These are phyloP conservation scores for Naganishia kalamii DNA, from an alignment of 768 basidiomycete species.

Conservation along the genomic window DNA sequence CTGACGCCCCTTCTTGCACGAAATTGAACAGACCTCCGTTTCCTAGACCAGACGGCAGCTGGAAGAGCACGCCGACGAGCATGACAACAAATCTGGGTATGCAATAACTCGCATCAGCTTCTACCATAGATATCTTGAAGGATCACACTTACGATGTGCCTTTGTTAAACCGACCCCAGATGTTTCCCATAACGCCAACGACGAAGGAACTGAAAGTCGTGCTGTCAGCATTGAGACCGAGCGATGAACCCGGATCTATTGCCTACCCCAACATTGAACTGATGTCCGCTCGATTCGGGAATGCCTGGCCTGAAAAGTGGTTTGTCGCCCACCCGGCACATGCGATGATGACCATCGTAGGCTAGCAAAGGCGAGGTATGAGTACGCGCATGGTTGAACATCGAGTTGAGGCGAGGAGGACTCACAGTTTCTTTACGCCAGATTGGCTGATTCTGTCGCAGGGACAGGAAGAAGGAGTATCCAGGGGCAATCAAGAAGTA, in stretches of 20 bases:
- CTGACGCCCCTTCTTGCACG: slow-evolving; percentile 37
- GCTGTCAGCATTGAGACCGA: background rate
- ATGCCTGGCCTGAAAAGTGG: slow-evolving; percentile 44
- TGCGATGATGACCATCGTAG: slow-evolving; percentile 55
- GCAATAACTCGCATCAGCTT: background rate
- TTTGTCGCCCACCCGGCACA: slow-evolving; percentile 61
- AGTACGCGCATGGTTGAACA: background rate
- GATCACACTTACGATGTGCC: slow-evolving; percentile 46
- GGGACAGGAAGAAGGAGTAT: slow-evolving; percentile 45
- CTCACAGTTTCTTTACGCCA: slow-evolving; percentile 43
- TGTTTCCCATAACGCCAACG: slow-evolving; percentile 69
- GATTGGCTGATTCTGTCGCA: slow-evolving; percentile 48
- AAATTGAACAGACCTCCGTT: slow-evolving; percentile 67
- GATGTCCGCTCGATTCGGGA: slow-evolving; percentile 66
- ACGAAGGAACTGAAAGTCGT: slow-evolving; percentile 57
- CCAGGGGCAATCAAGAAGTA: slow-evolving; percentile 49
- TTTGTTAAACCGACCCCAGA: slow-evolving; percentile 66
- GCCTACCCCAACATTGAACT: slow-evolving; percentile 65
- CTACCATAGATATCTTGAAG: background rate
- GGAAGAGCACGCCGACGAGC: slow-evolving; percentile 74
- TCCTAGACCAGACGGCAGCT: slow-evolving; percentile 73
- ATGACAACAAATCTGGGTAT: slow-evolving; percentile 63
- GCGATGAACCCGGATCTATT: background rate
- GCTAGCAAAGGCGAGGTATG: slow-evolving; percentile 24
- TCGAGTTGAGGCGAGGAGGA: background rate